Conservation (phyloP, 139 green algal genomes). For the Coelastrella sp. region DNA sequence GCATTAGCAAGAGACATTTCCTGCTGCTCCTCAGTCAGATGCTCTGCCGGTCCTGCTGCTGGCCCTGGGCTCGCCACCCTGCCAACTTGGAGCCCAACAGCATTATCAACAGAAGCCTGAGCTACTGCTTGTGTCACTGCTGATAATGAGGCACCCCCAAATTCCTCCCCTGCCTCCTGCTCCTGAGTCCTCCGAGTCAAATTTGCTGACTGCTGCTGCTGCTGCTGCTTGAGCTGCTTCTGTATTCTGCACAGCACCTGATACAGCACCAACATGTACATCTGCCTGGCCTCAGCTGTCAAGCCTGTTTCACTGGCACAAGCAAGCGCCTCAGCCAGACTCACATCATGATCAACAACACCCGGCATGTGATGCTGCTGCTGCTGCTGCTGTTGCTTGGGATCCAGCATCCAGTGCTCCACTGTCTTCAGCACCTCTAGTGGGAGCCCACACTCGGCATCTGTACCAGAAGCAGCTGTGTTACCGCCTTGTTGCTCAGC, state of each 20-base stretch:
- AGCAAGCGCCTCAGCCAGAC: neutral
- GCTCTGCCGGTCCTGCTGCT: too few species aligned
- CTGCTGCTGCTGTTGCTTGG: conserved; percentile 5
- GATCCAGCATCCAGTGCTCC: conserved; percentile 17
- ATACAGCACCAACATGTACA: conserved; percentile 2
- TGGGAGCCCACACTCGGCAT: neutral
- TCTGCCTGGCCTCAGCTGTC: neutral
- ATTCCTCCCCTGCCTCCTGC: too few species aligned
- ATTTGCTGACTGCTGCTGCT: too few species aligned
- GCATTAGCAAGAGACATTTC: too few species aligned
- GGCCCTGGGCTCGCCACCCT: neutral
- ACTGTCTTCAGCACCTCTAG: neutral
- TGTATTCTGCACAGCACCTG: conserved; percentile 1
- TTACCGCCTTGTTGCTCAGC: conserved; percentile 1
- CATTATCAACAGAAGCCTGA: too few species aligned
- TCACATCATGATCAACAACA: neutral
- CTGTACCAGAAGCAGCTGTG: too few species aligned
- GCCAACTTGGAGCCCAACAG: too few species aligned
- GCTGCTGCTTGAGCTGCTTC: neutral
- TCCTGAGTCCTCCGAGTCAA: too few species aligned
- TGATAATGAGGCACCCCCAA: too few species aligned
- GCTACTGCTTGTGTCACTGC: too few species aligned
- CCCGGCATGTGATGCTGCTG: neutral
- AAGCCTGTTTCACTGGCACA: neutral
- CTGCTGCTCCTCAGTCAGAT: too few species aligned